Evolutionary conservation across 2,329 filamentous ascomycete species (phyloP).

Genomic region (Cladosporium sp.): DNA sequence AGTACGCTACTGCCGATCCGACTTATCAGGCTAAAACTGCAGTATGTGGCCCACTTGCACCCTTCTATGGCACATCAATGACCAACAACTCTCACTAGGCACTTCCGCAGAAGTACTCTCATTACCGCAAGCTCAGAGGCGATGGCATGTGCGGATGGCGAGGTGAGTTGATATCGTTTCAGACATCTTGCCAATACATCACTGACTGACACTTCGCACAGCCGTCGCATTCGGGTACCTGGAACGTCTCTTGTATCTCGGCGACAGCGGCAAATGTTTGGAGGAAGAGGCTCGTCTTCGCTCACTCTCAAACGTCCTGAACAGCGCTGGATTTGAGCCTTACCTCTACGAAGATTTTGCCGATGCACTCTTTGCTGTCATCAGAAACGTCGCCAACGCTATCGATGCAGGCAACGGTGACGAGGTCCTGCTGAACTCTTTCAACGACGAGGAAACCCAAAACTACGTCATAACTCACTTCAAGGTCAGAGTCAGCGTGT

Average conservation of each 20-base stretch:
- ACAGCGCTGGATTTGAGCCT: constrained; percentile 63
- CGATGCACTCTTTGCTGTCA: constrained; percentile 66
- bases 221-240: constrained; percentile 93
- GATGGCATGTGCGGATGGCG: constrained; percentile 98
- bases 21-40: constrained; percentile 82
- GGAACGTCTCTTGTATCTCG: constrained; percentile 70
- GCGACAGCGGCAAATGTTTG: constrained; percentile 61
- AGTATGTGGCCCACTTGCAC: constrained; percentile 51
- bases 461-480: constrained; percentile 82
- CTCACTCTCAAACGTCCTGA: constrained; percentile 66
- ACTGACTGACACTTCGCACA: constrained; percentile 42
- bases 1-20: constrained; percentile 85
- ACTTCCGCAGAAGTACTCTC: constrained; percentile 77
- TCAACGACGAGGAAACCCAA: constrained; percentile 68
- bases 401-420: constrained; percentile 54
- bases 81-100: constrained; percentile 48
- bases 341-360: constrained; percentile 79
- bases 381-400: constrained; percentile 59
- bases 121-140: constrained; percentile 82
- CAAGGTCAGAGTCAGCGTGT: constrained; percentile 43
- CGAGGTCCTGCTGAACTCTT: constrained; percentile 42
- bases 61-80: neutral
- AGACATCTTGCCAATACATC: neutral
- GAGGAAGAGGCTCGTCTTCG: constrained; percentile 69
- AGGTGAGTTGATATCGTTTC: constrained; percentile 57